These are phyloP conservation scores for Elongisporangium undulatum DNA, from an alignment of 352 stramenopile species.

Conservation along the genomic window DNA sequence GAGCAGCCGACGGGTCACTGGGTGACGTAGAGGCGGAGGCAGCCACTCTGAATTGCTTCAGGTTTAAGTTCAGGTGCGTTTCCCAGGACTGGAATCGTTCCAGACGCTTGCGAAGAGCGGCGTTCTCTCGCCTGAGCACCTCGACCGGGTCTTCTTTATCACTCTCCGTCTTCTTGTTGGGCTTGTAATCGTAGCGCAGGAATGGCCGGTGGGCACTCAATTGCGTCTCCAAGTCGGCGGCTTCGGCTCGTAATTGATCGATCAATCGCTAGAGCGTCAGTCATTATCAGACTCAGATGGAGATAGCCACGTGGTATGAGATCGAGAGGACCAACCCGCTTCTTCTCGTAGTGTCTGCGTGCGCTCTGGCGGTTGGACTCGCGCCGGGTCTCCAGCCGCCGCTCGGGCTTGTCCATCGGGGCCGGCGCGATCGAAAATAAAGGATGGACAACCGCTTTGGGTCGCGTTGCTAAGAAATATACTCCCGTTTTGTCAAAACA, in stretches of 20 bases:
- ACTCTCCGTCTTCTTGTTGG: background rate
- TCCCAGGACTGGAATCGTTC: background rate
- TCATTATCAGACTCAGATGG: background rate
- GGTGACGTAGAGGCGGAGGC: background rate
- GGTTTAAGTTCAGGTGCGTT: background rate
- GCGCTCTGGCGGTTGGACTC: background rate
- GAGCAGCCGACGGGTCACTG: background rate
- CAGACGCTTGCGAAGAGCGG: constrained; percentile 5
- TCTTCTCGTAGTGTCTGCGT: background rate
- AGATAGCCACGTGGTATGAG: constrained; percentile 18
- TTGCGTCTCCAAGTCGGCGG: background rate
- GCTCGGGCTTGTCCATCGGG: background rate
- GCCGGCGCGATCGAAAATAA: background rate
- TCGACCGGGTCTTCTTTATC: background rate
- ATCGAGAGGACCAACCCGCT: background rate
- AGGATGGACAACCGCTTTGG: no score
- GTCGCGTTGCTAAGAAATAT: no score
- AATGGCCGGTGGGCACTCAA: background rate
- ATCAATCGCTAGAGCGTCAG: constrained; percentile 28
- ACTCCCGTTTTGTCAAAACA: no score
- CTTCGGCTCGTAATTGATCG: constrained; percentile 24
- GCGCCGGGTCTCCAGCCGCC: background rate
- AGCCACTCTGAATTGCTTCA: background rate
- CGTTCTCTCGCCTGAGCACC: constrained; percentile 7
- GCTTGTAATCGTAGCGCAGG: background rate